Evolutionary conservation across 225 moss, liverwort and hornwort species (phyloP), one percentile per base, ranked within the genome.

Genomic region (Antitrichia curtipendula): DNA sequence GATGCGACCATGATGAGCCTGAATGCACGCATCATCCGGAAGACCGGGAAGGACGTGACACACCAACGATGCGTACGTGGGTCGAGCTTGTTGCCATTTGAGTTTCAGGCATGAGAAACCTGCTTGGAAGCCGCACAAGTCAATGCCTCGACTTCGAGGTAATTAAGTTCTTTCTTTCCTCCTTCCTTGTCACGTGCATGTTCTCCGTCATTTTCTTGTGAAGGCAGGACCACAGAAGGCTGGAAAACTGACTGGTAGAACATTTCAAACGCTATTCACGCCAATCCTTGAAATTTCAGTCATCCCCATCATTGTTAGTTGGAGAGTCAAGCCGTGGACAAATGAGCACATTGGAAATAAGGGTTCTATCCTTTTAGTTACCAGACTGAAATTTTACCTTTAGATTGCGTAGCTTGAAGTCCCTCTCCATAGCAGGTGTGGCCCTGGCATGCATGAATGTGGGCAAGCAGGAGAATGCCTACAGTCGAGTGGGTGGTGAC

Each of bases 111-210:
- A 50, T 50, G 14, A 50, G 50, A 50, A 50, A 15, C 50, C 15
- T 50, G 50, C 50, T 50, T 50, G 15, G 50, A 45, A 45, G 6
- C 45, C 8, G 7, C 45, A 45, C 45, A 45, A 45, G 93, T 58
- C 88, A 86, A 40, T 75, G 71, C 47, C 88, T 95, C 6, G 80
- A 91, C 34, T 80, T 40, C 19, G 91, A 92, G 92, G 91, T n/a
- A n/a, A n/a, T n/a, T n/a, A n/a, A n/a, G n/a, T 87, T 80, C 40
- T 45, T 74, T 71, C 80, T 66, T 68, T 72, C 58, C 52, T 82
- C 28, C 45, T 34, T 74, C 43, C 34, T 32, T 70, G 47, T 58
- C 45, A 52, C 18, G 40, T 50, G 45, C 50, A 60, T 76, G 15
- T 12, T 50, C 22, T 75, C n/a, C n/a, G n/a, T n/a, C 52, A 31